Evolutionary conservation across 495 filamentous ascomycete species (phyloP), one percentile per base, ranked within the genome.

Genomic region (Evernia prunastri): DNA sequence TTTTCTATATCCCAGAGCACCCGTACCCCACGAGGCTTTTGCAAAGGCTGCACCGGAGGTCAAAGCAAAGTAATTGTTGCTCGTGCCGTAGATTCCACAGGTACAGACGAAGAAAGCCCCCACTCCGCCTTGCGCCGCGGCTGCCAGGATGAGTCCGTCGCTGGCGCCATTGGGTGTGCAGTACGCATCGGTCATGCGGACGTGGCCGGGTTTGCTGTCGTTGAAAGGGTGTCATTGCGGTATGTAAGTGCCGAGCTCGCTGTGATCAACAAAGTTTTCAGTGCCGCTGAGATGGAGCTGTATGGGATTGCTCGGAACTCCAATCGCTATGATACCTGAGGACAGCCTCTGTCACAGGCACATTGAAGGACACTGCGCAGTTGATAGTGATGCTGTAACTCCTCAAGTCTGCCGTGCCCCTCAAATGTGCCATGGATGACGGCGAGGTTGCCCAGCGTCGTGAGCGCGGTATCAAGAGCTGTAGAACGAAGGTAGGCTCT

Each of bases 231-330:
- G 7, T 18, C 23, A 20, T 17, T 58, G 39, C 18, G 49, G 36
- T 20, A 58, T 39, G 39, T 59, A 64, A 11, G 15, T 42, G 54
- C 61, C 54, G 18, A 54, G 40, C n/a, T 42, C 42, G 36, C 51
- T 57, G 37, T 35, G n/a, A 45, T 64, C 61, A 11, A 64, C 17
- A 25, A 64, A 64, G 36, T 58, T 58, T 23, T 54, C 61, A 3
- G 61, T 33, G 23, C 61, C 61, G 61, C 61, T 64, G 36, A 64
- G 11, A 33, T 64, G 54, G 53, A 64, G 61, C 25, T 58, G 42
- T 18, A 58, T 59, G n/a, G 51, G 45, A 33, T 64, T 47, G 0
- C 39, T 63, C 12, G 49, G 17, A 10, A 10, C 9, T 11, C n/a
- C 25, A 1, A 23, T 59, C n/a, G 36, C 4, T n/a, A 13, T 31